Evolutionary conservation across 2,329 filamentous ascomycete species (phyloP).

Genomic region (Lithohypha guttulata): DNA sequence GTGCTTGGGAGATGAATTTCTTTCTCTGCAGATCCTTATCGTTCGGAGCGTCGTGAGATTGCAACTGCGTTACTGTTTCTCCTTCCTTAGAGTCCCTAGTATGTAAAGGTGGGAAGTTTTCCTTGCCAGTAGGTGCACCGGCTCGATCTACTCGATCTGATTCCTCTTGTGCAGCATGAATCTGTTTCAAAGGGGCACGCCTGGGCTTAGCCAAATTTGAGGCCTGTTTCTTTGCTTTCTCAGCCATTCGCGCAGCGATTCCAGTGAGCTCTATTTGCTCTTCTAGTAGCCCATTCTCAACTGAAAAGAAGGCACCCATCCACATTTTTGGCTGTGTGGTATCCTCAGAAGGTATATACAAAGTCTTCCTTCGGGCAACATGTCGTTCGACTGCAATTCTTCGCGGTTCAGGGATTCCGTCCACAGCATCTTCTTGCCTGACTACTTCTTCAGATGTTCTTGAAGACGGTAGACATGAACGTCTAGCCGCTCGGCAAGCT

Average conservation of each 20-base stretch:
- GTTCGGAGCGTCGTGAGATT: background rate
- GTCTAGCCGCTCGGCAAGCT: background rate
- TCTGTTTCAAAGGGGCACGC: constrained; percentile 40
- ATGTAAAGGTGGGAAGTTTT: constrained; percentile 45
- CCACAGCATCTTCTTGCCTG: background rate
- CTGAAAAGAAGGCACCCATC: constrained; percentile 34
- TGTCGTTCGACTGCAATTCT: constrained; percentile 8
- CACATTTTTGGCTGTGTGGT: constrained; percentile 33
- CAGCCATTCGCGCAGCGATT: constrained; percentile 27
- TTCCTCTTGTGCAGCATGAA: constrained; percentile 30
- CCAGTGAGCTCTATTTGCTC: constrained; percentile 24
- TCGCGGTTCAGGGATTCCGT: background rate
- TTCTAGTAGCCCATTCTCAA: constrained; percentile 24
- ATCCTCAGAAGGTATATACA: constrained; percentile 35
- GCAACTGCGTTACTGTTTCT: constrained; percentile 16
- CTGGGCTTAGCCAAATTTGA: constrained; percentile 36
- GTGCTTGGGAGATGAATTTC: constrained; percentile 6
- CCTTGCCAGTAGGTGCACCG: constrained; percentile 49
- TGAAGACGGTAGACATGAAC: background rate
- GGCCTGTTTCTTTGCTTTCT: constrained; percentile 21
- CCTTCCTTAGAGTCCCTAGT: background rate
- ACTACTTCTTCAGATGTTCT: background rate
- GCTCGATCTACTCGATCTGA: constrained; percentile 34
- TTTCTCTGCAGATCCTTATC: constrained; percentile 8
- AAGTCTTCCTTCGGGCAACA: constrained; percentile 28